Conservation (phyloP, 2,329 filamentous ascomycete species). For the Fusarium anthophilum region DNA sequence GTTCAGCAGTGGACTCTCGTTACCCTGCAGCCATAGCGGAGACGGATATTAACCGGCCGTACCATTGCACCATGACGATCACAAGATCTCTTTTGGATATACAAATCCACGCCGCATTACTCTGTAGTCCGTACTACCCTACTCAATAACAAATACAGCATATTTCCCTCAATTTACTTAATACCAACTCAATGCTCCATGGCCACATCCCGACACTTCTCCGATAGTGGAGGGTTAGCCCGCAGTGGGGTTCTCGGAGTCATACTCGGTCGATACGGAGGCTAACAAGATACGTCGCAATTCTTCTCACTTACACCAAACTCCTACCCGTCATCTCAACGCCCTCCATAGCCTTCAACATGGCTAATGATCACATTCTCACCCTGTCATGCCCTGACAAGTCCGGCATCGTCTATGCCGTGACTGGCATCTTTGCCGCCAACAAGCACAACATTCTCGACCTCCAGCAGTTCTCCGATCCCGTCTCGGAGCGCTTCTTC, state of each 20-base stretch:
- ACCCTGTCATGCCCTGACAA: constrained; percentile 87
- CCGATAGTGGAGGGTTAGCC: constrained; percentile 40
- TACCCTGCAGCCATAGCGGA: constrained; percentile 21
- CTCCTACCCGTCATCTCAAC: not conserved
- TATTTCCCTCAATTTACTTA: not conserved
- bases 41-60: constrained; percentile 13
- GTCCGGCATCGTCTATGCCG: constrained; percentile 84
- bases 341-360: constrained; percentile 37
- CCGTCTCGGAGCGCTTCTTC: constrained; percentile 79
- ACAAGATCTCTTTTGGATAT: not conserved
- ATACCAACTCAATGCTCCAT: not conserved
- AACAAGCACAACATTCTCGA: constrained; percentile 84
- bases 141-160: not conserved
- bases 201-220: constrained; percentile 10
- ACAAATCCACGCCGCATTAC: not conserved
- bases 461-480: constrained; percentile 85
- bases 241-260: constrained; percentile 42
- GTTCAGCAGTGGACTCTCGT: not conserved
- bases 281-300: constrained; percentile 1
- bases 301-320: constrained; percentile 6
- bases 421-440: constrained; percentile 79
- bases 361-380: constrained; percentile 72
- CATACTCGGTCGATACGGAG: constrained; percentile 24
- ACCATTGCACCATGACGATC: not conserved
- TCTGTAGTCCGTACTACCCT: no score